These are phyloP conservation scores for Boeremia exigua DNA, from an alignment of 2,329 filamentous ascomycete species.

Conservation along the genomic window DNA sequence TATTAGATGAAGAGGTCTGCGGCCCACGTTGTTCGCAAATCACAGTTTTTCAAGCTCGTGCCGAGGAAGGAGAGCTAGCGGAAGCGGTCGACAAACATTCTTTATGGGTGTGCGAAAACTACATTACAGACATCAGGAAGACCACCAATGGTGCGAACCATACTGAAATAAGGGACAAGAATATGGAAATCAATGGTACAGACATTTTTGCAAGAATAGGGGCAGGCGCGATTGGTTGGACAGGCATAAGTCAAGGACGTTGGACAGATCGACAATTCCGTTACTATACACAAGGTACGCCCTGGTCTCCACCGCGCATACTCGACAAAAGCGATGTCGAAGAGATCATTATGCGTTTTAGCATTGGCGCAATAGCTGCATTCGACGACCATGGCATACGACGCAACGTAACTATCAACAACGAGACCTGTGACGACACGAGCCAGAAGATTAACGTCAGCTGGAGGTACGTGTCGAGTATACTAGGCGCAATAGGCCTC, in stretches of 20 bases:
- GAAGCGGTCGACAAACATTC: neutral
- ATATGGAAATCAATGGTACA: conserved; percentile 30
- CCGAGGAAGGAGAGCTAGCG: neutral
- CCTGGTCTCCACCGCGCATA: conserved; percentile 32
- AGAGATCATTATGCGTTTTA: conserved; percentile 37
- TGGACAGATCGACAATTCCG: conserved; percentile 22
- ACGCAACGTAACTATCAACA: conserved; percentile 23
- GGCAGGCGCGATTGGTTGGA: conserved; percentile 41
- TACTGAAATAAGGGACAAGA: conserved; percentile 23
- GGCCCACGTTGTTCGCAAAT: conserved; percentile 1
- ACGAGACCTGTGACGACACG: conserved; percentile 17
- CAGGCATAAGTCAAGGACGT: conserved; percentile 23
- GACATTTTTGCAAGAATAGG: conserved; percentile 37
- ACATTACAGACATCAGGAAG: neutral
- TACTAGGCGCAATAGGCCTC: conserved; percentile 30
- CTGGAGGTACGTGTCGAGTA: conserved; percentile 34
- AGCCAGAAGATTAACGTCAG: conserved; percentile 39
- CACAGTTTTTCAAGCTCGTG: conserved; percentile 5
- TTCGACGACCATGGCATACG: conserved; percentile 43
- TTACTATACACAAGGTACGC: conserved; percentile 30
- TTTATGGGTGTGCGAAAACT: conserved; percentile 5
- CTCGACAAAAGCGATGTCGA: conserved; percentile 19
- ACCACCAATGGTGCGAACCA: neutral
- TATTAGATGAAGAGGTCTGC: neutral
- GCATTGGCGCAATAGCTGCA: conserved; percentile 40